Percentiles rank a stretch among this genome's conserved stretches.
Evolutionary conservation across 2,329 filamentous ascomycete genomes (phyloP).

Genomic region (Beauveria caledonica): DNA sequence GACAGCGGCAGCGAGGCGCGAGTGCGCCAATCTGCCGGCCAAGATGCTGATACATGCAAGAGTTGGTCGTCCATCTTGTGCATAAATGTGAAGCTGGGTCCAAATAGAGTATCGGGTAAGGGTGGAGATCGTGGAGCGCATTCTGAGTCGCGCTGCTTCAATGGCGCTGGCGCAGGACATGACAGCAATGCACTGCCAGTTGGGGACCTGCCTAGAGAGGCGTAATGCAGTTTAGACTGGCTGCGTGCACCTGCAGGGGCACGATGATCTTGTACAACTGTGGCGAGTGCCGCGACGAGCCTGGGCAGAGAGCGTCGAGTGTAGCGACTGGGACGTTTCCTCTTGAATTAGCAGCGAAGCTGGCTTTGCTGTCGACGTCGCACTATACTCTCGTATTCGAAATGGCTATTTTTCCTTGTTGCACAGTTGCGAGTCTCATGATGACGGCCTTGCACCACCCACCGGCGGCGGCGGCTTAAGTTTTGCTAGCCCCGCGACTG

Average conservation of each 20-base stretch:
- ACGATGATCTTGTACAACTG: neutral
- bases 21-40: neutral
- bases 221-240: neutral
- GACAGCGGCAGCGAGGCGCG: conserved; percentile 3
- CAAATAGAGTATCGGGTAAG: conserved; percentile 10
- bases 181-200: neutral
- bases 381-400: neutral
- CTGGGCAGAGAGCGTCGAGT: neutral
- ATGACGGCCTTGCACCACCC: neutral
- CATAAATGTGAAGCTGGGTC: neutral
- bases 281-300: neutral
- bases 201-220: neutral
- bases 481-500: conserved; percentile 2
- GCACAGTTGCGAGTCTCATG: neutral
- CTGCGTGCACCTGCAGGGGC: neutral
- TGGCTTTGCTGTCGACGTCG: neutral
- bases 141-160: neutral
- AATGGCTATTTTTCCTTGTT: neutral
- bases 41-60: neutral
- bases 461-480: neutral
- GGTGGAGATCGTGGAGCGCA: conserved; percentile 11
- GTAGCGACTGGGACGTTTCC: neutral
- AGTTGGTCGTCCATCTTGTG: conserved; percentile 4
- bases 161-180: conserved; percentile 3
- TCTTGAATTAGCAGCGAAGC: too few species aligned